Evolutionary conservation across 495 filamentous ascomycete species (phyloP), one percentile per base, ranked within the genome.

Genomic region (Lepraria neglecta): DNA sequence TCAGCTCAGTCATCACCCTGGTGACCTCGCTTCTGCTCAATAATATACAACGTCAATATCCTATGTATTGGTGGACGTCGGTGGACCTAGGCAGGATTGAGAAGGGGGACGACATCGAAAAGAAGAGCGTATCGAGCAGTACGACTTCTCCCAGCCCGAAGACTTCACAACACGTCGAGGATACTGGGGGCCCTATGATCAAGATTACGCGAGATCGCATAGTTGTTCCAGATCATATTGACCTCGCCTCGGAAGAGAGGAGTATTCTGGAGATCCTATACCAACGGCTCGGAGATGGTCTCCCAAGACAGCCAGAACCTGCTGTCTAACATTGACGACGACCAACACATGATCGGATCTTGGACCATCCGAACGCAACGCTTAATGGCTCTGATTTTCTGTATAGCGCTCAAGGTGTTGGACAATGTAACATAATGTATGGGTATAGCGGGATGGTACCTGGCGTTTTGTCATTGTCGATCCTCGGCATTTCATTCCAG

Each of bases 1-100:
- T 92, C 35, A 86, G 84, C 0, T 81, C 79, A 44, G 68, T 65
- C 1, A 65, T 95, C 46, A 90, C 94, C 83, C 73, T 87, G 48
- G 69, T 66, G 1, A 79, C 84, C 0, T 89, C 87, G 0, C 72
- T 89, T 56, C 45, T 92, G 17, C 67, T 91, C 47, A 91, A 92
- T 65, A 95, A 96, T 65, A 73, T 92, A 15, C 82, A 87, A 68
- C 76, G 90, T 28, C 79, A 82, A 51, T 96, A 84, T 66, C 91
- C 91, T 1, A 67, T 84, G 17, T 95, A 88, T 68, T 96, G 91
- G 91, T 66, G 64, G 64, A 62, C 52, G 31, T 33, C 56, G 21
- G 57, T 21, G 65, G 79, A 78, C 27, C 67, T 71, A 14, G 70
- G 76, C n/a, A 60, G n/a, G 38, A 47, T 14, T 6, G 1, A 19